Evolutionary conservation across 2,329 filamentous ascomycete genomes (phyloP), one percentile per base, ranked within the genome.

Genomic region (Colletotrichum neosansevieriae): DNA sequence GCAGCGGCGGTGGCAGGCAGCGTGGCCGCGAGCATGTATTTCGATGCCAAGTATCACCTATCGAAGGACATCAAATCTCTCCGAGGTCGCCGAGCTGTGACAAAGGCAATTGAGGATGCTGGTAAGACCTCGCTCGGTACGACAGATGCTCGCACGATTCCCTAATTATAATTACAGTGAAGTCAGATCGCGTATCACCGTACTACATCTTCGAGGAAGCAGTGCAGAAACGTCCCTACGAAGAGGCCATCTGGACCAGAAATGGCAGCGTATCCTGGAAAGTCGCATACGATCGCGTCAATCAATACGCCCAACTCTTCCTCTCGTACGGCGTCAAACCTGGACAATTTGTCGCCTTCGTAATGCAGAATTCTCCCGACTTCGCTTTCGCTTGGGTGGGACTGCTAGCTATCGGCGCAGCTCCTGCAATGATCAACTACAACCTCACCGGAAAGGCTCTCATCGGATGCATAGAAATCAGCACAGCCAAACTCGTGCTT

Each of bases 371-470:
- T 76, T 86, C 88, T 13, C 84, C 88, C 0, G 89, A 93, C 63
- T 92, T 92, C 72, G 73, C 91, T 9, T 87, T 91, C 56, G 85
- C 85, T 3, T 91, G 90, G 87, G 74, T 92, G 45, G 91, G 86
- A 0, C 79, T 90, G 3, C 86, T 87, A 83, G 85, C 88, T 10
- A 86, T 93, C 63, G 91, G 91, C 3, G 88, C 88, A 13, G 89
- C 89, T 0, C 91, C 91, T 0, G 90, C 91, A 0, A 85, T 91
- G 77, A 90, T 93, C 75, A 93, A 93, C 75, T 88, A 90, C 75
- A 90, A 93, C 74, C 80, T 93, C 7, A 82, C 85, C 7, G 88
- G 86, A 0, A 85, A 89, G 71, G 86, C 89, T 1, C 77, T 93
- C 71, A 73, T 92, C 51, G 90, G 93, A 76, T 92, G 89, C 61